Percentiles rank a stretch among this genome's conserved stretches.
Conservation (phyloP, 371 early-diverging fungal species). For the Mucor irregularis region DNA sequence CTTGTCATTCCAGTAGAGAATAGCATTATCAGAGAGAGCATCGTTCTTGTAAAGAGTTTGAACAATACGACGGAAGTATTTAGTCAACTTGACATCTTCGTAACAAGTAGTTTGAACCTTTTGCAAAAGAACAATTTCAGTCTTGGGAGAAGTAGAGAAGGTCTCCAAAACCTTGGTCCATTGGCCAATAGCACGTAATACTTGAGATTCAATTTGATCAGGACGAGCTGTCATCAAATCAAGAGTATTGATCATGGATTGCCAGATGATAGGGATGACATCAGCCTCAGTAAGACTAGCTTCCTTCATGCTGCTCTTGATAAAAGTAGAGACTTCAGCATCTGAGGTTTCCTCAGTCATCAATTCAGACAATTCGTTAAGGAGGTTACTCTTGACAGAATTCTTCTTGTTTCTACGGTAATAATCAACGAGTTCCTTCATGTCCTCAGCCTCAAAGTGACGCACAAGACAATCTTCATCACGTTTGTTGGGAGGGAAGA, state of each 20-base stretch:
- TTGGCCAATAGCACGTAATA: slow-evolving; percentile 63
- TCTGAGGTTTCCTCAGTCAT: slow-evolving; percentile 56
- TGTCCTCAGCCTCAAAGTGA: slow-evolving; percentile 90
- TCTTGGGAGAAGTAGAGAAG: slow-evolving; percentile 79
- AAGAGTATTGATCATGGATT: slow-evolving; percentile 71
- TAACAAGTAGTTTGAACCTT: slow-evolving; percentile 82
- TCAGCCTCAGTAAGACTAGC: slow-evolving; percentile 79
- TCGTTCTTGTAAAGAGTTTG: slow-evolving; percentile 86
- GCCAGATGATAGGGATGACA: slow-evolving; percentile 79
- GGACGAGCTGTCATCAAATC: slow-evolving; percentile 73
- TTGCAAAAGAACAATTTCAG: slow-evolving; percentile 82
- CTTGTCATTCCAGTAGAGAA: slow-evolving; percentile 92
- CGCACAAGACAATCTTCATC: slow-evolving; percentile 85
- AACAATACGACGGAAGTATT: slow-evolving; percentile 82
- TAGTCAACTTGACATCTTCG: slow-evolving; percentile 86
- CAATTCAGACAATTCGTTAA: slow-evolving; percentile 59
- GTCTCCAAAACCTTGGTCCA: slow-evolving; percentile 72
- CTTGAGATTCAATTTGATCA: slow-evolving; percentile 83
- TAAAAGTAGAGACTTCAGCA: slow-evolving; percentile 61
- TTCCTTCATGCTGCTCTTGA: slow-evolving; percentile 71
- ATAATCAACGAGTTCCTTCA: slow-evolving; percentile 83
- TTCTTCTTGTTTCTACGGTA: slow-evolving; percentile 72
- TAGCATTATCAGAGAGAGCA: slow-evolving; percentile 85
- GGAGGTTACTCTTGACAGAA: slow-evolving; percentile 67
- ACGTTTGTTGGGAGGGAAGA: slow-evolving; percentile 92